phyloP scores from a whole-genome alignment of 2,329 filamentous ascomycete species.

The Raffaelea arxii region DNA sequence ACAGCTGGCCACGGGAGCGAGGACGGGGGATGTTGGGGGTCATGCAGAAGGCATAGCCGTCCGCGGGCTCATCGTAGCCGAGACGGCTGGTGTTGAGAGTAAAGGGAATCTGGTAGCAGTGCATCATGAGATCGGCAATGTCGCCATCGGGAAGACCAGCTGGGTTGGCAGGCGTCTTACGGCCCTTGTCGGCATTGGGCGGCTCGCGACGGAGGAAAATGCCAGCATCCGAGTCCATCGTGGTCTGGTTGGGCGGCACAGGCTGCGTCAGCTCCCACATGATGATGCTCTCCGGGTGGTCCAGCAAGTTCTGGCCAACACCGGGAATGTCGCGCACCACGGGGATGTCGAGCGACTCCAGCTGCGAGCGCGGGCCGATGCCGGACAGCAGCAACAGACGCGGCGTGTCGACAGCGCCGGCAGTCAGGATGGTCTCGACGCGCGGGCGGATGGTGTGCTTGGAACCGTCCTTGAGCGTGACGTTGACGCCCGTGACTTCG shows the following conservation, averaged over 20 bases:
- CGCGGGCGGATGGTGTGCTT: conserved; percentile 51
- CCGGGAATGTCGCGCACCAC: conserved; percentile 49
- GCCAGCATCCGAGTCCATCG: conserved; percentile 83
- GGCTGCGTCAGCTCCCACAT: conserved; percentile 72
- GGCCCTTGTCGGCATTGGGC: conserved; percentile 56
- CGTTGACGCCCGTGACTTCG: conserved; percentile 58
- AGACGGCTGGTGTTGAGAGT: conserved; percentile 75
- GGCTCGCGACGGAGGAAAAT: conserved; percentile 76
- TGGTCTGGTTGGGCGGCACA: conserved; percentile 68
- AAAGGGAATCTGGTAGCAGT: conserved; percentile 94
- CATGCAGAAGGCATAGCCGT: conserved; percentile 81
- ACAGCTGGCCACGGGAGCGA: conserved; percentile 53
- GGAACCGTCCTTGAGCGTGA: conserved; percentile 45
- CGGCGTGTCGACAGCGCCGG: conserved; percentile 74
- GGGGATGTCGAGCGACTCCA: conserved; percentile 41
- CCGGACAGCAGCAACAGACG: conserved; percentile 52
- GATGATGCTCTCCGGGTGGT: conserved; percentile 52
- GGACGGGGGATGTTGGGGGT: conserved; percentile 84
- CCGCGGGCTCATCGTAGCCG: conserved; percentile 47
- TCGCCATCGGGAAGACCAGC: conserved; percentile 53
- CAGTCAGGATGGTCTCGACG: conserved; percentile 69
- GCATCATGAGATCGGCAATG: conserved; percentile 86
- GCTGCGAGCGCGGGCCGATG: conserved; percentile 43
- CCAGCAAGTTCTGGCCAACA: conserved; percentile 51
- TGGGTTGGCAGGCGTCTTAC: conserved; percentile 36